Base-by-base conservation (phyloP, 768 basidiomycete species). In the Macrolepiota dolichaula region DNA sequence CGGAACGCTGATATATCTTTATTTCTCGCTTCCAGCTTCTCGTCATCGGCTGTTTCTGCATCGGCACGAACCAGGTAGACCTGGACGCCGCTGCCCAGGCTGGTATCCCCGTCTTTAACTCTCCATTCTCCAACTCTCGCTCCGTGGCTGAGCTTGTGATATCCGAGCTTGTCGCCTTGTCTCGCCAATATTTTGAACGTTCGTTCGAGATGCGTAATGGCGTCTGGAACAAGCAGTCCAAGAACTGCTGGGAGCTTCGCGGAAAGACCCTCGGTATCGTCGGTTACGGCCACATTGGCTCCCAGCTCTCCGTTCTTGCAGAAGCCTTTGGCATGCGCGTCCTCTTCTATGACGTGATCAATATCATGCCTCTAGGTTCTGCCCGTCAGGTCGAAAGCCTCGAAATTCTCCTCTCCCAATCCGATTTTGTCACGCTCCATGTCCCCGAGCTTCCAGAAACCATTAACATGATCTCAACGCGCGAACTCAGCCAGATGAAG, bases 131-230 rank as follows among this genome's bases (percentile, higher is more conserved):
- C 71, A 98, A 97, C 80, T 98, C 97, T 35, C 92, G 97, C 67
- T 98, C 97, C 0, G 97, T 99, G 57, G 97, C 97, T 42, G 97
- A 99, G 77, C 87, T 99, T 51, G 97, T 99, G 74, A 86, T 99
- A 75, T 82, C 88, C 61, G 97, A 99, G 75, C 82, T 98, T 68
- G 85, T 99, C 69, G 90, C 90, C 3, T 88, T 99, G 64, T 96
- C 96, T 3, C 89, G 97, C 25, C 97, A 99, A 71, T 85, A 96
- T 67, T 87, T 87, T 67, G 92, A 99, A 75, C 90, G 97, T 59
- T 78, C 89, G 24, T 85, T 81, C 66, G 97, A 99, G 78, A 83
- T 99, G 78, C 87, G 86, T 57, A 81, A 85, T 36, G 97, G 97
- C 50, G 74, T 91, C 69, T 99, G 97, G 97, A 98, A 99, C 82